phyloP scores from a whole-genome alignment of 164 flowering plant genomes.

The Vitis rupestris region DNA sequence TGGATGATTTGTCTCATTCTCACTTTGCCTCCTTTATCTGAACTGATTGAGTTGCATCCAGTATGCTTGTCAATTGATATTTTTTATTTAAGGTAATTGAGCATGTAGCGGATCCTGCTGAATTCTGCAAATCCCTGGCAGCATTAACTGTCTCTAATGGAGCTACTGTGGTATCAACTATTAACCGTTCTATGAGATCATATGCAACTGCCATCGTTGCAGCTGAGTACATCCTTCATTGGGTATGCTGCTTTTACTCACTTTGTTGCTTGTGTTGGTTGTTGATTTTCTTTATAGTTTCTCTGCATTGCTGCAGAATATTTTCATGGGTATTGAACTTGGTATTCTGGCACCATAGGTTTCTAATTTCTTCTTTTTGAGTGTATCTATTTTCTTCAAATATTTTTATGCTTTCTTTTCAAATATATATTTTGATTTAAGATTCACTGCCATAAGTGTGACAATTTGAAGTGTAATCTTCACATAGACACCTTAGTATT shows the following conservation, averaged over 20 bases:
- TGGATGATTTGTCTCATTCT: neutral
- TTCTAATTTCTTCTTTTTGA: no score
- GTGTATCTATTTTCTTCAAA: neutral
- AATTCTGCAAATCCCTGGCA: slow-evolving; percentile 88
- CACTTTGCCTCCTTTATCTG: neutral
- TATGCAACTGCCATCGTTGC: slow-evolving; percentile 80
- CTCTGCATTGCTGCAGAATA: no score
- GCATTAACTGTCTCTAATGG: slow-evolving; percentile 65
- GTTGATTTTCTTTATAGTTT: no score
- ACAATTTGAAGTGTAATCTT: no score
- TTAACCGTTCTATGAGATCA: slow-evolving; percentile 87
- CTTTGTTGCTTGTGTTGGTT: neutral
- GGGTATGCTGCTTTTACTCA: slow-evolving; percentile 53
- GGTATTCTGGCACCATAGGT: no score
- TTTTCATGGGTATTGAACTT: no score
- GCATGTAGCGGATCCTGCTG: slow-evolving; percentile 92
- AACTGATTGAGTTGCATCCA: neutral
- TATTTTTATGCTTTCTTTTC: neutral
- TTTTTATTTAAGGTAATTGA: slow-evolving; percentile 69
- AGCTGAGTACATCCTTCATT: slow-evolving; percentile 82
- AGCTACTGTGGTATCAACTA: slow-evolving; percentile 81
- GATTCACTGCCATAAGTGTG: no score
- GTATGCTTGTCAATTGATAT: slow-evolving; percentile 2
- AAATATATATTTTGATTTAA: no score
- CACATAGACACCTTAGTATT: neutral